phyloP scores from a whole-genome alignment of 2,329 filamentous ascomycete genomes.

The Lasiodiplodia citricola region DNA sequence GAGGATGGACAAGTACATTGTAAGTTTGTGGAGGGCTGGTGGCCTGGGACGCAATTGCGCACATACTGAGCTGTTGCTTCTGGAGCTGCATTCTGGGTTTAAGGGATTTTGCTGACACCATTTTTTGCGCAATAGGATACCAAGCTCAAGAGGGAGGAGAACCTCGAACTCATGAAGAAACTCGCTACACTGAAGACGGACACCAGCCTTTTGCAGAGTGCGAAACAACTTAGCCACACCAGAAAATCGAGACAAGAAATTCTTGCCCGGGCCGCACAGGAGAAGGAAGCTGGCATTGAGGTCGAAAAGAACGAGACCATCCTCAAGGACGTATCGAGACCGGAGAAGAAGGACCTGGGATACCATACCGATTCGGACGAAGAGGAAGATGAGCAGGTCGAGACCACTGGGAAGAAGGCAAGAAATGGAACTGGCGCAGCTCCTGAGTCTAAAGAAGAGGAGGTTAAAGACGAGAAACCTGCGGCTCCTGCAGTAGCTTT shows the following conservation, averaged over 20 bases:
- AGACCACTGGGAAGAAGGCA: background rate
- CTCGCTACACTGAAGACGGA: slow-evolving; percentile 80
- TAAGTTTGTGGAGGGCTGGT: slow-evolving; percentile 37
- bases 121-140: slow-evolving; percentile 62
- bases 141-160: slow-evolving; percentile 95
- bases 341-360: slow-evolving; percentile 35
- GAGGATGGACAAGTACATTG: slow-evolving; percentile 71
- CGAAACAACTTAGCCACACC: slow-evolving; percentile 74
- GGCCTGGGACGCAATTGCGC: background rate
- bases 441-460: background rate
- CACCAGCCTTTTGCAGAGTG: slow-evolving; percentile 79
- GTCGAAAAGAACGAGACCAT: slow-evolving; percentile 59
- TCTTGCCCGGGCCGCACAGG: slow-evolving; percentile 66
- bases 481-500: slow-evolving; percentile 25
- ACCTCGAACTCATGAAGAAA: slow-evolving; percentile 80
- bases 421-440: background rate
- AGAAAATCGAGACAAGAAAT: slow-evolving; percentile 74
- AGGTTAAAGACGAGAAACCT: background rate
- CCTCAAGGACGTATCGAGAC: slow-evolving; percentile 45
- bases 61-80: background rate
- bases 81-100: background rate
- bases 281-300: slow-evolving; percentile 68
- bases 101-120: background rate
- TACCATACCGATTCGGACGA: slow-evolving; percentile 31
- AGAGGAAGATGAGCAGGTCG: slow-evolving; percentile 35